Conservation (phyloP, 495 filamentous ascomycete genomes). For the Aspergillus bridgeri region DNA sequence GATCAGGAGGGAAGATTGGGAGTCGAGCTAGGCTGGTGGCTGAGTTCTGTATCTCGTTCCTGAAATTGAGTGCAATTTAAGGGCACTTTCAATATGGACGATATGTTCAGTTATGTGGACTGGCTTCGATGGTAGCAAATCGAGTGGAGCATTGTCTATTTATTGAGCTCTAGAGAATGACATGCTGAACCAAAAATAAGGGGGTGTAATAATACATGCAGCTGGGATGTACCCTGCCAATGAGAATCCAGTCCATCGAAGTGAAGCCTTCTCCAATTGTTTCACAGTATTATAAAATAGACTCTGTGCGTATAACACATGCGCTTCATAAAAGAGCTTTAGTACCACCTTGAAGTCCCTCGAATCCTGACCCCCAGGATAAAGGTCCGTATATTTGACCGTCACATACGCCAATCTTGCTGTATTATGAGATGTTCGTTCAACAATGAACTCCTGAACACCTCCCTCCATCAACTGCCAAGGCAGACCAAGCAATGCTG, state of each 20-base stretch:
- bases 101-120: too few relatives aligned
- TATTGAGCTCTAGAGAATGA: too few relatives aligned
- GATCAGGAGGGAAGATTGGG: constrained; percentile 29
- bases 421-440: constrained; percentile 11
- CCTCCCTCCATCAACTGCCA: constrained; percentile 20
- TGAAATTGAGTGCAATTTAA: neutral
- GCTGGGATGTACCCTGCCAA: too few relatives aligned
- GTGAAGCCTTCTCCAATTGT: neutral
- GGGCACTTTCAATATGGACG: too few relatives aligned
- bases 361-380: constrained; percentile 2
- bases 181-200: too few relatives aligned
- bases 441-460: constrained; percentile 17
- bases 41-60: neutral
- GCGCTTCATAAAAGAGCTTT: constrained; percentile 12
- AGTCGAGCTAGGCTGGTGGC: constrained; percentile 27
- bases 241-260: too few relatives aligned
- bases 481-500: constrained; percentile 11
- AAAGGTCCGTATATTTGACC: constrained; percentile 10
- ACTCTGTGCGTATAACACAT: constrained; percentile 17
- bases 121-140: too few relatives aligned
- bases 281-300: constrained; percentile 8
- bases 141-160: too few relatives aligned
- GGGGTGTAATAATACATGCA: too few relatives aligned
- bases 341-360: constrained; percentile 12
- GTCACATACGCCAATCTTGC: constrained; percentile 14